Base-by-base conservation (phyloP, 1,284 basidiomycete genomes). In the Trametes pubescens region DNA sequence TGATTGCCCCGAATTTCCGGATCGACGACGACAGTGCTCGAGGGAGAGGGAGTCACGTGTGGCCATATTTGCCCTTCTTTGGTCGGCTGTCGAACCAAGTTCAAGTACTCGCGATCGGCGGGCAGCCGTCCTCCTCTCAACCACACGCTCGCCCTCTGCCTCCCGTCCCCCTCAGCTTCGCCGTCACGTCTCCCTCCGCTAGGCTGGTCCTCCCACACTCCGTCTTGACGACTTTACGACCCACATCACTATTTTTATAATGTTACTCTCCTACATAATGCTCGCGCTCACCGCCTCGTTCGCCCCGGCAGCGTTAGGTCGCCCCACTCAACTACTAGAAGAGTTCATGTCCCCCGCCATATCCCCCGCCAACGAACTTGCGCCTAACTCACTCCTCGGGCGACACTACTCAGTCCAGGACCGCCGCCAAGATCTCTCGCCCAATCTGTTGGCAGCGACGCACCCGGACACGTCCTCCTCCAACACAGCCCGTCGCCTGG, bases 331-430 rank as follows among this genome's bases (percentile, higher is more conserved):
- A 22, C 24, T 52, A 13, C 29, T 59, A 37, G 29, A 57, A 24
- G 51, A n/a, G n/a, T n/a, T n/a, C 35, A 22, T 24, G n/a, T n/a
- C n/a, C n/a, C n/a, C n/a, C n/a, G n/a, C n/a, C n/a, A 21, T 34
- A 3, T n/a, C 22, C 6, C 2, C 40, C 18, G 0, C 38, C 29
- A 3, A 35, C 40, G 21, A 43, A 7, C 14, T 32, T 1, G 63
- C 68, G 14, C 69, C 71, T 6, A 65, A 56, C 11, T 62, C 57
- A 18, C 61, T 72, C 2, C 65, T 71, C 16, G 69, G 71, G 10
- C 65, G 71, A 14, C 71, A 47, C 34, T 72, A 71, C 56, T 46
- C 61, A 18, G 38, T 69, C 43, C 67, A 68, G 40, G 65, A 64
- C 4, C 68, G 59, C 32, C 62, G 61, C 48, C 48, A 54, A 21